Evolutionary conservation across 2,329 filamentous ascomycete species (phyloP).

Genomic region (Parasarocladium wereldwijsianum): DNA sequence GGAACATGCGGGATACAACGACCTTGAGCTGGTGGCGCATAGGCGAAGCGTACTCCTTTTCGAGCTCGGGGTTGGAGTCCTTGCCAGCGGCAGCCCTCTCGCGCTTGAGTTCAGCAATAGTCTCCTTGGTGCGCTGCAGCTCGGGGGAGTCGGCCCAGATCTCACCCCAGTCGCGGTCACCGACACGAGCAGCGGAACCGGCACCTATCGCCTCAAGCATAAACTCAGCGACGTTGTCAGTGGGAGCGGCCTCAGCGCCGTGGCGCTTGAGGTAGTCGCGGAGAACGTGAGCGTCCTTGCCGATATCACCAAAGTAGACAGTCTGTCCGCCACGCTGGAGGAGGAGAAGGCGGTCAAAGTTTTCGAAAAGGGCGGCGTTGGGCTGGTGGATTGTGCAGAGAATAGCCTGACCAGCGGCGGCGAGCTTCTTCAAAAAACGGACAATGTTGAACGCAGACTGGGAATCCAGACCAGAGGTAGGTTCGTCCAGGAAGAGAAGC

Average conservation of each 20-base stretch:
- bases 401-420: conserved; percentile 71
- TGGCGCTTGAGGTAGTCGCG: conserved; percentile 46
- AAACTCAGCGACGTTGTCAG: conserved; percentile 54
- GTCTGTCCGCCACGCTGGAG: conserved; percentile 65
- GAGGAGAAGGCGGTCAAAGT: conserved; percentile 71
- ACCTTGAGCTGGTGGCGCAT: conserved; percentile 63
- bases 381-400: conserved; percentile 88
- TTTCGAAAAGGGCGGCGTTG: conserved; percentile 72
- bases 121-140: conserved; percentile 48
- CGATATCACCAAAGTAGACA: conserved; percentile 79
- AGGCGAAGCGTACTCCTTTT: conserved; percentile 74
- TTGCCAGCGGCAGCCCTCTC: conserved; percentile 29
- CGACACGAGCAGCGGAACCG: conserved; percentile 56
- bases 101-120: conserved; percentile 52
- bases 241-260: conserved; percentile 42
- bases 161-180: conserved; percentile 64
- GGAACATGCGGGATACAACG: conserved; percentile 58
- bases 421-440: conserved; percentile 62
- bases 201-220: conserved; percentile 79
- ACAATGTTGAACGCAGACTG: conserved; percentile 64
- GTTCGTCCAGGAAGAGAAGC: conserved; percentile 66
- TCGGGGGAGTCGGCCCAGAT: conserved; percentile 65
- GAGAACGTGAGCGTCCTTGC: conserved; percentile 56
- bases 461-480: conserved; percentile 51
- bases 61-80: conserved; percentile 32